These are phyloP conservation scores for Euphorbia lathyris DNA, from an alignment of 345 rosid species.

Conservation along the genomic window DNA sequence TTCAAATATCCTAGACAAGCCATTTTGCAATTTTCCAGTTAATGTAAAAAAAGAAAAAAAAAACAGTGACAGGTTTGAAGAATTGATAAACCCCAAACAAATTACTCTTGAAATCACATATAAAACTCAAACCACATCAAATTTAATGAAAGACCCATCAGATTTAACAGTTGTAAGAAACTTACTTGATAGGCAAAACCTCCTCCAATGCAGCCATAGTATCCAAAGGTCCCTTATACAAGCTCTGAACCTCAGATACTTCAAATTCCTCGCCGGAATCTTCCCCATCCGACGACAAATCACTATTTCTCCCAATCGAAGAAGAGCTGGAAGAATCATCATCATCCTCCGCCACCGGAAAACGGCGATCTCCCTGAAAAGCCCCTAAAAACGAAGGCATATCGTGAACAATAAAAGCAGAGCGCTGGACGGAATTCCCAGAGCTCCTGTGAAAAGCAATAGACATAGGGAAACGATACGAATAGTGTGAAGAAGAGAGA, in stretches of 20 bases:
- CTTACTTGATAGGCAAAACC: conserved; percentile 35
- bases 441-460: conserved; percentile 12
- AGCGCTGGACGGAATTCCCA: conserved; percentile 3
- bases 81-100: background rate
- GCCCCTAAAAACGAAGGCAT: background rate
- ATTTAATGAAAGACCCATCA: background rate
- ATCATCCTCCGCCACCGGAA: conserved; percentile 1
- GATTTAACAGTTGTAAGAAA: background rate
- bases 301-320: conserved; percentile 23
- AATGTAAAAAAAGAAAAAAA: too few species aligned
- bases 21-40: background rate
- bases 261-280: conserved; percentile 20
- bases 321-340: conserved; percentile 12
- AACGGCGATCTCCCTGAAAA: background rate
- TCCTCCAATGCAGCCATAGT: conserved; percentile 36
- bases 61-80: background rate
- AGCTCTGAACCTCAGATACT: conserved; percentile 35
- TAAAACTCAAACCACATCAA: background rate
- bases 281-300: conserved; percentile 12
- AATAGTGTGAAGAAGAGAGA: background rate
- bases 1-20: too few species aligned
- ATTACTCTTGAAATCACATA: background rate
- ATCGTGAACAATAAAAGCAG: background rate
- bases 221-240: conserved; percentile 37
- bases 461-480: conserved; percentile 1